These are phyloP conservation scores for Trichoderma asperellum DNA, from an alignment of 2,329 filamentous ascomycete species.

Conservation along the genomic window DNA sequence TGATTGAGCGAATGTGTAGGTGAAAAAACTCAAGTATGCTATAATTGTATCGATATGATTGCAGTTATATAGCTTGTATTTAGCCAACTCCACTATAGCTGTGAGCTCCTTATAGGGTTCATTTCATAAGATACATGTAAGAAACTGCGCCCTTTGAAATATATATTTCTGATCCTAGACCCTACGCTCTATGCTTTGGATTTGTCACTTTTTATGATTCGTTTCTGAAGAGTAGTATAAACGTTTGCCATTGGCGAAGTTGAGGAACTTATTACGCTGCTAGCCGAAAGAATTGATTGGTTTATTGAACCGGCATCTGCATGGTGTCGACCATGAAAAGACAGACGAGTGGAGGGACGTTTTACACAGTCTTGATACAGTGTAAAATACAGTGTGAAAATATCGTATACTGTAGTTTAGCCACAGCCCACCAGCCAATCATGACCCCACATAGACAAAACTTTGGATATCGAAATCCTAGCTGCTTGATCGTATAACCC, in stretches of 20 bases:
- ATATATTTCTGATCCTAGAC: not conserved
- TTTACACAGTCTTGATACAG: not conserved
- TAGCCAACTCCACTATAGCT: not conserved
- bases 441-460: slow-evolving; percentile 22
- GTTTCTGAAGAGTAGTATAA: not conserved
- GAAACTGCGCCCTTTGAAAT: not conserved
- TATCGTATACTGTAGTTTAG: not conserved
- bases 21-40: not conserved
- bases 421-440: not conserved
- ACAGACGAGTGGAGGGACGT: not conserved
- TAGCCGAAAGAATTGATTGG: not conserved
- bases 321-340: not conserved
- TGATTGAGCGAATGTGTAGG: not conserved
- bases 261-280: not conserved
- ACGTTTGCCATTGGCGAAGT: slow-evolving; percentile 1
- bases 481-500: not conserved
- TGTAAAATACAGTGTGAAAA: not conserved
- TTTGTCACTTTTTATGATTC: not conserved
- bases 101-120: not conserved
- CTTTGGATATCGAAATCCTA: slow-evolving; percentile 12
- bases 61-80: not conserved
- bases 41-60: not conserved
- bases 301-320: not conserved
- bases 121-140: not conserved
- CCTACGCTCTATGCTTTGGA: too few species aligned